These are phyloP conservation scores for Poronia punctata DNA, from an alignment of 495 filamentous ascomycete species.

Conservation along the genomic window DNA sequence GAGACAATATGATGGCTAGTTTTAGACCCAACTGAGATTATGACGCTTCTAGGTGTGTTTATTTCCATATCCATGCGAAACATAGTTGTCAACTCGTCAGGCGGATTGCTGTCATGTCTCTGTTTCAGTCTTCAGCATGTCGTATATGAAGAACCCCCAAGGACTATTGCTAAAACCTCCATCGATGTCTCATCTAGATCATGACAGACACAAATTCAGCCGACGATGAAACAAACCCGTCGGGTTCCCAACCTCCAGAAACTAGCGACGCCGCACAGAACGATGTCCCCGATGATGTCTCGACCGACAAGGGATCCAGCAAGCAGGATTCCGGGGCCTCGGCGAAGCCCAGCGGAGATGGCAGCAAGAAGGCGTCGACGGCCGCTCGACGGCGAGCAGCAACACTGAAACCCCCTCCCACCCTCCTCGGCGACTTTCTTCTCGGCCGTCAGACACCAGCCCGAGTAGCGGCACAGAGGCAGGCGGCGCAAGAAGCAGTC, in stretches of 20 bases:
- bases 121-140: not conserved
- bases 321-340: slow-evolving; percentile 5
- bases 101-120: too few species aligned
- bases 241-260: slow-evolving; percentile 17
- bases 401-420: slow-evolving; percentile 27
- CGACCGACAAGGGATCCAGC: slow-evolving; percentile 11
- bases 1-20: too few species aligned
- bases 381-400: slow-evolving; percentile 21
- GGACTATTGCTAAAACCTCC: slow-evolving; percentile 5
- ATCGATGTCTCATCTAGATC: slow-evolving; percentile 13
- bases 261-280: slow-evolving; percentile 6
- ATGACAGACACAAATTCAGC: slow-evolving; percentile 24
- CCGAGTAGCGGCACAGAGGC: slow-evolving; percentile 31
- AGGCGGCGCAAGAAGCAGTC: slow-evolving; percentile 26
- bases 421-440: slow-evolving; percentile 46
- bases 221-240: slow-evolving; percentile 22
- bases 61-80: too few species aligned
- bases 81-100: too few species aligned
- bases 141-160: not conserved
- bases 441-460: slow-evolving; percentile 44
- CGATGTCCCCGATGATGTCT: slow-evolving; percentile 8
- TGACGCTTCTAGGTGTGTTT: too few species aligned
- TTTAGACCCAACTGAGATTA: too few species aligned
- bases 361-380: slow-evolving; percentile 36
- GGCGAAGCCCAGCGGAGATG: slow-evolving; percentile 15